phyloP scores from a whole-genome alignment of 2,329 filamentous ascomycete genomes.

The Aspergillus latus region DNA sequence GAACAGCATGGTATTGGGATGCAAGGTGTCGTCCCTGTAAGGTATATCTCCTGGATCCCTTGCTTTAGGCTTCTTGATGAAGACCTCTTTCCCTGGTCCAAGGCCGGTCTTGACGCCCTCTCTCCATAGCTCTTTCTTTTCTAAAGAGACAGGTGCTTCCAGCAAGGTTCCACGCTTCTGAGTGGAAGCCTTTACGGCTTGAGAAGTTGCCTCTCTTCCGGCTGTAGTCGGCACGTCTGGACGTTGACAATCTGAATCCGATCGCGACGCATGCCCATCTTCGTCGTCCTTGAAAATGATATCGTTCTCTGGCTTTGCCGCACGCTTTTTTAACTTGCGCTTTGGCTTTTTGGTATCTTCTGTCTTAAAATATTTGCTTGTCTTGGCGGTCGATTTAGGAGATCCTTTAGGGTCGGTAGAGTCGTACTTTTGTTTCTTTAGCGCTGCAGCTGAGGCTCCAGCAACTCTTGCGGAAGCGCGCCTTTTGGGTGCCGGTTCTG shows the following conservation, averaged over 20 bases:
- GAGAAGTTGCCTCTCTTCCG: not conserved
- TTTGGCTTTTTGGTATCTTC: constrained; percentile 36
- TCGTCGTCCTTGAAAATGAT: constrained; percentile 1
- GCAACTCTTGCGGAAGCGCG: constrained; percentile 36
- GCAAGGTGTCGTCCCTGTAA: constrained; percentile 58
- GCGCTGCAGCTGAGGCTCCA: constrained; percentile 25
- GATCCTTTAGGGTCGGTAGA: constrained; percentile 17
- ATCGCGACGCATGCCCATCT: constrained; percentile 9
- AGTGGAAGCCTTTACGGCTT: not conserved
- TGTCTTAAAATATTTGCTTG: constrained; percentile 54
- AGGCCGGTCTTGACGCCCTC: constrained; percentile 56
- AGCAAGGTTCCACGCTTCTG: not conserved
- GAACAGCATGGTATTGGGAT: constrained; percentile 65
- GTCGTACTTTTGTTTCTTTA: constrained; percentile 36
- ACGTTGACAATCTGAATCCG: constrained; percentile 1
- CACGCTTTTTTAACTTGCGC: constrained; percentile 34
- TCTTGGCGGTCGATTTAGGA: constrained; percentile 44
- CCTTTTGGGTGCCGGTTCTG: constrained; percentile 33
- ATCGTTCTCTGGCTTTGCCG: constrained; percentile 18
- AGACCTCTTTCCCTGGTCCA: constrained; percentile 59
- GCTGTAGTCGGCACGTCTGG: constrained; percentile 1
- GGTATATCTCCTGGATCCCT: constrained; percentile 58
- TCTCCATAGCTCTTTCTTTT: constrained; percentile 56
- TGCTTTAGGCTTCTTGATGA: constrained; percentile 65
- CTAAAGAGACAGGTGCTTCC: constrained; percentile 16